These are phyloP conservation scores for Physcomitrium patens DNA, from an alignment of 225 moss, liverwort and hornwort genomes.

Conservation along the genomic window DNA sequence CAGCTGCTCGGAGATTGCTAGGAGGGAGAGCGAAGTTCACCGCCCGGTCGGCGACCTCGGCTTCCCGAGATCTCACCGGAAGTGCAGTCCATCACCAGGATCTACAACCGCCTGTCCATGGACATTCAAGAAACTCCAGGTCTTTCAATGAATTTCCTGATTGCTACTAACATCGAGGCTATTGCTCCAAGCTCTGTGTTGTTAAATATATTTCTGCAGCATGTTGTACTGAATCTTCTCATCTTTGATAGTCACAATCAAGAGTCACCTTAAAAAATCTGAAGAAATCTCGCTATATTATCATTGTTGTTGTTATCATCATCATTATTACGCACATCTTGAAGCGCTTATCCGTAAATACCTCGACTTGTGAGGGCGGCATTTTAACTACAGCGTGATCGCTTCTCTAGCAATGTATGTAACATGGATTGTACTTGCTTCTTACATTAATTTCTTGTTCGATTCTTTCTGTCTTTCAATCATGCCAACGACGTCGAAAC, in stretches of 20 bases:
- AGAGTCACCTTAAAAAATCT: not conserved
- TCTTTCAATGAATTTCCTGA: not conserved
- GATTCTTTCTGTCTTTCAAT: no score
- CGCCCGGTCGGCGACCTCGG: conserved; percentile 20
- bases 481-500: no score
- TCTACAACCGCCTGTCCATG: not conserved
- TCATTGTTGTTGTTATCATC: no score
- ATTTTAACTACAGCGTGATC: no score
- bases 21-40: conserved; percentile 28
- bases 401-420: no score
- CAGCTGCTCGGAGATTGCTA: conserved; percentile 30
- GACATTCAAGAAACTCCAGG: conserved; percentile 23
- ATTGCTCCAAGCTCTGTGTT: not conserved
- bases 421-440: no score
- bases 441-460: no score
- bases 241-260: not conserved
- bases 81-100: not conserved
- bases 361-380: no score
- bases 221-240: not conserved
- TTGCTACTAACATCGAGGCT: not conserved
- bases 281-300: not conserved
- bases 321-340: not conserved
- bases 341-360: not conserved
- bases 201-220: not conserved
- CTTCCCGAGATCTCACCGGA: conserved; percentile 18